Evolutionary conservation across 768 basidiomycete species (phyloP), one percentile per base, ranked within the genome.

Genomic region (Suillus hirtellus): DNA sequence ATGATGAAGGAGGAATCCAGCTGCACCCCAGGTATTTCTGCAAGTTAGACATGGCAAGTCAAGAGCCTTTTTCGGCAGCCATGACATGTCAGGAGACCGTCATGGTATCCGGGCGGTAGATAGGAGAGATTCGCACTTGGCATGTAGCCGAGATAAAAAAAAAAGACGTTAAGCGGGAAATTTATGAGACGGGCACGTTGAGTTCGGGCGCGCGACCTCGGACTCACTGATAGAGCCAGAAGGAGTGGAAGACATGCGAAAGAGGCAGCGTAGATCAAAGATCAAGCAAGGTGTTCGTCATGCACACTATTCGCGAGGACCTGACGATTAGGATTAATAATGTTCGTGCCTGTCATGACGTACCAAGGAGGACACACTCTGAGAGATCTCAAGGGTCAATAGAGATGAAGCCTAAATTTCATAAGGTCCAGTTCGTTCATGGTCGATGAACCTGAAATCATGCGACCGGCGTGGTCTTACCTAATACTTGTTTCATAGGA

Each of bases 321-420:
- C 61, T 49, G 52, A 56, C 55, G 64, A 65, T 50, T 52, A 53
- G 63, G 63, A 54, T 60, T 46, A 64, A 47, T 61, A 63, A 42
- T 55, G 11, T 63, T 61, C 61, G 63, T 60, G 65, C 65, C 49
- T 70, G 66, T 38, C n/a, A 63, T 75, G 75, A 75, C 75, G 71
- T 74, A 75, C 73, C 60, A 34, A 46, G 34, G 46, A 56, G 63
- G 55, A 43, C 40, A 59, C 59, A 64, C 63, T 67, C 31, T 31
- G 31, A 31, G 31, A 31, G 31, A 31, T 31, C 66, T 66, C 21
- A 37, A 40, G 19, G 34, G 17, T 31, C 37, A 42, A 64, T 68
- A 65, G 47, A 72, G 63, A 69, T 42, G 69, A 75, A 70, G 73
- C 61, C 61, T 62, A 66, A 75, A 60, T 63, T 60, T 62, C 59